Evolutionary conservation across 352 stramenopile species (phyloP).

Genomic region (Achlya hypogyna): DNA sequence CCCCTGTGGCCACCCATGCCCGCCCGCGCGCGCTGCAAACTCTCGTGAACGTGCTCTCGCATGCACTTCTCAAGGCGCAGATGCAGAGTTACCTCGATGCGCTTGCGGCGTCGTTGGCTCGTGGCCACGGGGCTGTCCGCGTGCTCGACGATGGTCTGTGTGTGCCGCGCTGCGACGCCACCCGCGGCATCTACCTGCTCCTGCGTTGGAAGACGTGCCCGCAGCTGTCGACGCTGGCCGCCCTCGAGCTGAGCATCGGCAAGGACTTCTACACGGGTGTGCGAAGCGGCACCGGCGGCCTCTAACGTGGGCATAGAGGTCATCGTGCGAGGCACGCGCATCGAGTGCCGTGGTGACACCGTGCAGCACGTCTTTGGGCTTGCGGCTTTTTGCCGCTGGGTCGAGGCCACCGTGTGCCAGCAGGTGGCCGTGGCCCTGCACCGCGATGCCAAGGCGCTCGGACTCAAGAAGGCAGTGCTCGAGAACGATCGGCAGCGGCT

Average conservation of each 20-base stretch:
- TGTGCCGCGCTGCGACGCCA: conserved; percentile 76
- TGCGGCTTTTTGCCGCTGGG: conserved; percentile 47
- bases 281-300: background rate
- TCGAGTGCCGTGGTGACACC: conserved; percentile 57
- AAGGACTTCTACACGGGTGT: conserved; percentile 73
- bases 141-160: conserved; percentile 68
- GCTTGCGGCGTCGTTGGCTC: conserved; percentile 50
- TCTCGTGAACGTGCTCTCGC: conserved; percentile 45
- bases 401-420: conserved; percentile 66
- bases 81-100: conserved; percentile 59
- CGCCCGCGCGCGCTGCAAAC: conserved; percentile 34
- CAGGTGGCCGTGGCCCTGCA: conserved; percentile 63
- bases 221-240: conserved; percentile 62
- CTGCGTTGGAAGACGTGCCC: conserved; percentile 74
- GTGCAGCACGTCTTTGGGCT: conserved; percentile 55
- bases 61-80: conserved; percentile 75
- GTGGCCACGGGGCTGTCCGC: conserved; percentile 38
- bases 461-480: conserved; percentile 65
- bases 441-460: conserved; percentile 58
- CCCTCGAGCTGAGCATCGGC: conserved; percentile 72
- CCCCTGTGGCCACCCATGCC: background rate
- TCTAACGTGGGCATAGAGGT: conserved; percentile 34
- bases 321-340: conserved; percentile 61
- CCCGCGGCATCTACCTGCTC: conserved; percentile 64
- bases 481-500: conserved; percentile 70